These are phyloP conservation scores for Solanum sejunctum DNA, from an alignment of 257 asterid species.

Conservation along the genomic window DNA sequence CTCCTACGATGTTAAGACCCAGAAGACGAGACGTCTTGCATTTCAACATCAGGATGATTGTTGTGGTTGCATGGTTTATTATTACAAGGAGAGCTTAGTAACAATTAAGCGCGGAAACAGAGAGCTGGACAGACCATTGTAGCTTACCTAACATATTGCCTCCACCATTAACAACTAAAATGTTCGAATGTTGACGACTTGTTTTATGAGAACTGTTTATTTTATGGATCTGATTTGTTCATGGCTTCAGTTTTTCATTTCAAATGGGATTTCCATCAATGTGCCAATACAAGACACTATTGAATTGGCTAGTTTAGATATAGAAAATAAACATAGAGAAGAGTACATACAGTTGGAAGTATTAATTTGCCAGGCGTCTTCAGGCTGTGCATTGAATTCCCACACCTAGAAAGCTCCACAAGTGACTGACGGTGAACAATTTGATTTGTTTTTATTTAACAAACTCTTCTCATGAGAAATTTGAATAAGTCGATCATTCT, in stretches of 20 bases:
- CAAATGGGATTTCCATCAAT: neutral
- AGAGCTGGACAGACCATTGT: neutral
- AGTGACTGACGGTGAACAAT: neutral
- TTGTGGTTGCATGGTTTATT: neutral
- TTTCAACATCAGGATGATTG: neutral
- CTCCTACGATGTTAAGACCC: neutral
- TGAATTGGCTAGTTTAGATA: neutral
- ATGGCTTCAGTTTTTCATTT: neutral
- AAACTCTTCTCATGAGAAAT: slow-evolving; percentile 2
- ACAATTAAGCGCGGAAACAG: neutral
- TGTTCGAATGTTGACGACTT: neutral
- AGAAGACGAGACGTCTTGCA: neutral
- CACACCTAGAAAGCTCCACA: slow-evolving; percentile 8
- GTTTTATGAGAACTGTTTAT: neutral
- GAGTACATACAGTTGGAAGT: neutral
- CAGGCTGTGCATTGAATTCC: neutral
- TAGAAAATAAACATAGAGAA: neutral
- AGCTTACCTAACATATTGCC: neutral
- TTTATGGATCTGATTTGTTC: neutral
- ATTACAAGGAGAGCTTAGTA: neutral
- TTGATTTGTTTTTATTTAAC: neutral
- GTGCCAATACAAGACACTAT: neutral
- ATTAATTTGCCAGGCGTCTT: neutral
- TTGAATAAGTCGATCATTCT: slow-evolving; percentile 4
- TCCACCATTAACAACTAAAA: neutral